A percentile compares a stretch with the other conserved stretches of the same genome.
These are phyloP conservation scores for Kazachstania sp. DNA, from an alignment of 1,139 yeast genomes.

Conservation along the genomic window DNA sequence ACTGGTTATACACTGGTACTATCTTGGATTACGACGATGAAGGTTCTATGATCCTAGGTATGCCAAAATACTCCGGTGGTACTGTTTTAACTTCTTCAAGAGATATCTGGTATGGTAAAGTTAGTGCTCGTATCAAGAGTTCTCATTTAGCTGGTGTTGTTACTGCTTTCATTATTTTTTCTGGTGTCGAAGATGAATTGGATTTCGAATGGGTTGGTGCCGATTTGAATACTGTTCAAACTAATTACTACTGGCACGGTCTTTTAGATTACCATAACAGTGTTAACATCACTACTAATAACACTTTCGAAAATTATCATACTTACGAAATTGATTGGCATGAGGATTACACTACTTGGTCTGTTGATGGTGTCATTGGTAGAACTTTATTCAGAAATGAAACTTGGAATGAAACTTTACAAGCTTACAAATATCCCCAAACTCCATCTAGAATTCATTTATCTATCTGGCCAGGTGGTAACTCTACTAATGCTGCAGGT, in stretches of 20 bases:
- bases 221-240: slow-evolving; percentile 55
- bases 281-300: slow-evolving; percentile 37
- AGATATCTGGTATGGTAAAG: slow-evolving; percentile 82
- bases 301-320: slow-evolving; percentile 64
- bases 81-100: slow-evolving; percentile 73
- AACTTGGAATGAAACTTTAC: slow-evolving; percentile 60
- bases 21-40: slow-evolving; percentile 44
- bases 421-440: slow-evolving; percentile 64
- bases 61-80: slow-evolving; percentile 75
- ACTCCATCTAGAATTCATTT: slow-evolving; percentile 82
- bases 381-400: slow-evolving; percentile 59
- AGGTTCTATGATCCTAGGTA: slow-evolving; percentile 53
- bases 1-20: slow-evolving; percentile 72
- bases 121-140: slow-evolving; percentile 58
- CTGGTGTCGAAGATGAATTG: slow-evolving; percentile 83
- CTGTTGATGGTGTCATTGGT: slow-evolving; percentile 57
- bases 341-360: slow-evolving; percentile 65
- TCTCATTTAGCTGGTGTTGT: slow-evolving; percentile 76
- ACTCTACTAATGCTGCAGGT: slow-evolving; percentile 53
- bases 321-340: slow-evolving; percentile 77
- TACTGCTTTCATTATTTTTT: slow-evolving; percentile 74
- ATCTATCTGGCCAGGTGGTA: slow-evolving; percentile 93
- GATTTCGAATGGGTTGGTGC: slow-evolving; percentile 83
- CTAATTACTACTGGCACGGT: slow-evolving; percentile 76
- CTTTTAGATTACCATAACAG: slow-evolving; percentile 58